Conservation (phyloP, 2,329 filamentous ascomycete species). For the Exophiala bonariae region DNA sequence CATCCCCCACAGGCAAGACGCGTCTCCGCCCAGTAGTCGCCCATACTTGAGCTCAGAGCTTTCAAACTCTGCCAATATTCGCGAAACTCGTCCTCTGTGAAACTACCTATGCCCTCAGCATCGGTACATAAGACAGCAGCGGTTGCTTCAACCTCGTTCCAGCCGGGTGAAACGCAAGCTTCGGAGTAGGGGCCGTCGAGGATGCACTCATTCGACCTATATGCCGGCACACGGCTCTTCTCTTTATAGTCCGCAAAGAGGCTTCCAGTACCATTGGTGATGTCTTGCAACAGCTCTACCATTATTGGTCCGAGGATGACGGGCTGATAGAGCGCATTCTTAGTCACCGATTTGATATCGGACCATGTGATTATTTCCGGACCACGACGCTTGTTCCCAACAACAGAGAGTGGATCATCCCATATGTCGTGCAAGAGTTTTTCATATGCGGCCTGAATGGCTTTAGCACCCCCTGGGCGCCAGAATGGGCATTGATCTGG, state of each 20-base stretch:
- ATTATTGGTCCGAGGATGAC: constrained; percentile 11
- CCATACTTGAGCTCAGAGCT: constrained; percentile 8
- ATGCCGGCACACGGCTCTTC: constrained; percentile 6
- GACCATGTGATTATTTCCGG: constrained; percentile 50
- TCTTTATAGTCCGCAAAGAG: constrained; percentile 19
- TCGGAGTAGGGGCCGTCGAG: constrained; percentile 10
- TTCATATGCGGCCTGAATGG: constrained; percentile 20
- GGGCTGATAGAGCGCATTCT: constrained; percentile 13
- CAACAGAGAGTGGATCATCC: constrained; percentile 14
- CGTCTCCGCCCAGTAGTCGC: constrained; percentile 14
- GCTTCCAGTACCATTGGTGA: constrained; percentile 13
- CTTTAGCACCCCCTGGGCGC: constrained; percentile 13
- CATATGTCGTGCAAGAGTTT: constrained; percentile 19
- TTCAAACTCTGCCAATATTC: constrained; percentile 31
- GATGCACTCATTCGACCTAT: constrained; percentile 8
- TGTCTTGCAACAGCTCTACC: constrained; percentile 12
- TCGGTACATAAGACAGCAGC: constrained; percentile 19
- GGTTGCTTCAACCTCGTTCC: constrained; percentile 13
- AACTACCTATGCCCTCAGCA: constrained; percentile 13
- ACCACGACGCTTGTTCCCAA: constrained; percentile 2
- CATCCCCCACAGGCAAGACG: constrained; percentile 18
- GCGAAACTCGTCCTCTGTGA: constrained; percentile 15
- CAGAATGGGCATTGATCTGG: constrained; percentile 17
- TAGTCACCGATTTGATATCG: constrained; percentile 45
- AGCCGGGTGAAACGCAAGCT: constrained; percentile 7